These are phyloP conservation scores for Ceratobasidium sp. DNA, from an alignment of 1,284 basidiomycete genomes.

Conservation along the genomic window DNA sequence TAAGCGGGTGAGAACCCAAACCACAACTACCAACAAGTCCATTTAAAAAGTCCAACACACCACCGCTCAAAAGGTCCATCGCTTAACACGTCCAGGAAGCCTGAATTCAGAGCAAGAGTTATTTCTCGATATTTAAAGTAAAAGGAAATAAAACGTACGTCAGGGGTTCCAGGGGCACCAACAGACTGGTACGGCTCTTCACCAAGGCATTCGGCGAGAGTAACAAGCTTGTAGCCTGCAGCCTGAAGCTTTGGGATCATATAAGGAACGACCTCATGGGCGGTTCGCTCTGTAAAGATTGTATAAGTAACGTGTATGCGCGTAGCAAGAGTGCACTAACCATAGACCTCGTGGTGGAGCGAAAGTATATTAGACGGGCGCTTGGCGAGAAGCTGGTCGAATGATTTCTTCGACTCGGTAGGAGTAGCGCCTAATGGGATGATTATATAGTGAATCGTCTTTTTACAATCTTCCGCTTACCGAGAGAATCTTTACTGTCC, in stretches of 20 bases:
- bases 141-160: no score
- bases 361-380: slow-evolving; percentile 40
- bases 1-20: no score
- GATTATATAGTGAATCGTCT: no score
- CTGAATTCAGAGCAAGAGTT: no score
- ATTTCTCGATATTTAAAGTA: no score
- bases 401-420: slow-evolving; percentile 9
- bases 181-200: slow-evolving; percentile 30
- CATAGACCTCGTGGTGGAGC: slow-evolving; percentile 47
- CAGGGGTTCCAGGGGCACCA: slow-evolving; percentile 5
- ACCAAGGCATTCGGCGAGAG: slow-evolving; percentile 43
- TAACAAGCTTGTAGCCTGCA: slow-evolving; percentile 38
- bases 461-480: slow-evolving; percentile 2
- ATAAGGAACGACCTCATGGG: slow-evolving; percentile 19
- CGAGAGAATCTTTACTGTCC: slow-evolving; percentile 44
- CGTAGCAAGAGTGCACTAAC: not conserved
- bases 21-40: no score
- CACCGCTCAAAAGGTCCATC: no score
- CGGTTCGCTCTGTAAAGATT: not conserved
- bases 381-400: slow-evolving; percentile 5
- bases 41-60: no score
- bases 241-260: slow-evolving; percentile 36
- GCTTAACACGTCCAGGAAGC: no score
- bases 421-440: slow-evolving; percentile 18
- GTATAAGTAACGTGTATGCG: not conserved